Base-by-base conservation (phyloP, 768 basidiomycete genomes). In the Xerocomus potaroensis region DNA sequence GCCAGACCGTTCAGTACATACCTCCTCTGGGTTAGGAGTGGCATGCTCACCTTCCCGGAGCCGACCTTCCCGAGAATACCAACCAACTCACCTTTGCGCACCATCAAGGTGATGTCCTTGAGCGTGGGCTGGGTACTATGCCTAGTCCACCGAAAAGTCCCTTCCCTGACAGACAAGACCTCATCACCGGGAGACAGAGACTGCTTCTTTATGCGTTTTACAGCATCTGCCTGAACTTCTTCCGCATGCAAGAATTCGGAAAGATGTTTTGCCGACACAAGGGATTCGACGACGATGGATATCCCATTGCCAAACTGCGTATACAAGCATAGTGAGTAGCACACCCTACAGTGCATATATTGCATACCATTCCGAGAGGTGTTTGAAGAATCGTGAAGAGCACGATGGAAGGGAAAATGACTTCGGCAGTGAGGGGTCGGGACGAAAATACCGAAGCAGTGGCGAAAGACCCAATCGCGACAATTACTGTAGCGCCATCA, bases 331-430 rank as follows among this genome's bases (percentile, higher is more conserved):
- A 2, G 5, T 60, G 32, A 54, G 27, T 8, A 7, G 39, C 33
- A 7, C 1, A 33, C 45, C 29, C 16, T 52, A 27, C 14, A 31
- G 30, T 43, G 32, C 26, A 27, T 12, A 3, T 14, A 33, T 32
- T 6, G 61, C 72, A 31, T 61, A 86, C 85, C 87, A 91, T 87
- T 3, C 79, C 86, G 18, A 94, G 71, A 2, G 91, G 91, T 68
- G 93, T 93, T 47, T 85, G 82, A 23, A 95, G 70, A 0, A 95
- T 72, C 80, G 88, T 84, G 69, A 92, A 94, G 24, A 94, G 69
- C 0, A 90, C 85, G 51, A 98, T 92, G 0, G 90, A 83, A 16
- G 95, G 95, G 76, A 98, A 98, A 53, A 97, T 94, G 41, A 91
- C 71, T 51, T 96, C 93, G 0, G 87, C 80, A 0, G 95, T 97